Evolutionary conservation across 192 early-diverging fungal genomes (phyloP), one percentile per base, ranked within the genome.

Genomic region (Kickxella alabastrina): DNA sequence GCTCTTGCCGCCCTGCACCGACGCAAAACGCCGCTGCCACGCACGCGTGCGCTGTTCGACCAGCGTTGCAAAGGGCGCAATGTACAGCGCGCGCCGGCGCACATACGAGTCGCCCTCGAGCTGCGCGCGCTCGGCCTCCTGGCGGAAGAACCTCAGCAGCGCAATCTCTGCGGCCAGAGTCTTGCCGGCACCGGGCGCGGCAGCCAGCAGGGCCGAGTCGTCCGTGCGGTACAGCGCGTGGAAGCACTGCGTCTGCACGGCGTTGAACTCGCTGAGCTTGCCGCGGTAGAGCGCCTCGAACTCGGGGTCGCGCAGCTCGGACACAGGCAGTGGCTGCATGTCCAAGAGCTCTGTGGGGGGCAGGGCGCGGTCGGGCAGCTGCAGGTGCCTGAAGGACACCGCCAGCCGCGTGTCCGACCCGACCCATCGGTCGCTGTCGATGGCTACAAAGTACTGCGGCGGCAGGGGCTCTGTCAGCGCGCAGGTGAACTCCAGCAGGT

Each of bases 141-240:
- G 62, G 52, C 42, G 60, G 89, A 94, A 95, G 43, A 97, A 75
- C 3, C 91, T 85, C 57, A 97, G 63, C 52, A 99, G 72, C 5
- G 97, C 95, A 79, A 98, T 88, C 71, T 99, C 97, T 8, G 93
- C 93, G 39, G 84, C 90, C 9, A 93, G 80, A 14, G 95, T 96
- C 80, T 98, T 98, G 25, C 97, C 97, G n/a, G 80, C 80, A 10
- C 95, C 95, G 10, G 92, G 84, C 46, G 97, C 85, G 1, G 95
- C 93, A 37, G 93, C 91, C 37, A 99, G 71, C 54, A 99, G 89
- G 0, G 85, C 82, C 54, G 90, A 95, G 17, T 97, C 90, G 46
- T 97, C 93, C 8, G 83, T 78, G 27, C 77, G 79, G 65, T 93
- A 99, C 27, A 96, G 65, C 13, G 93, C 65, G 56, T 98, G 87